A percentile compares a stretch with the other conserved stretches of the same genome.
Evolutionary conservation across 2,329 filamentous ascomycete genomes (phyloP).

Genomic region (Alternaria panax): DNA sequence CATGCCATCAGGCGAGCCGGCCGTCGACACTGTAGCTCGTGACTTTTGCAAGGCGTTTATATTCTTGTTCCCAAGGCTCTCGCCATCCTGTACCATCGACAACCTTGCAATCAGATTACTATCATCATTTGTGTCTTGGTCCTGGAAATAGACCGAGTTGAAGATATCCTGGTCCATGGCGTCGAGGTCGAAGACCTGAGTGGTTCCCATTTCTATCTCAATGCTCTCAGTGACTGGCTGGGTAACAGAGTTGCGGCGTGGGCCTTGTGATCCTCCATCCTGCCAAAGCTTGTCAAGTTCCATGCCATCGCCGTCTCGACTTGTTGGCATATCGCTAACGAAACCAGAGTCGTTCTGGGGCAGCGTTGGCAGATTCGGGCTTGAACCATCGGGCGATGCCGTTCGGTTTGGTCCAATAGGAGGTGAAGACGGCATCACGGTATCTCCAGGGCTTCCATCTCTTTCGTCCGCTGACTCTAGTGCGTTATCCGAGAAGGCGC

Average conservation of each 20-base stretch:
- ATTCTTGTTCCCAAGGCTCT: background rate
- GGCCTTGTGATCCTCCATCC: slow-evolving; percentile 27
- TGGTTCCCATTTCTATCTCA: slow-evolving; percentile 24
- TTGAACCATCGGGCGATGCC: slow-evolving; percentile 73
- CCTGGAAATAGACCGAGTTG: slow-evolving; percentile 10
- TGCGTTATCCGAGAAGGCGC: slow-evolving; percentile 52
- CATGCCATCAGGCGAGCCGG: slow-evolving; percentile 29
- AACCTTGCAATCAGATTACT: slow-evolving; percentile 1
- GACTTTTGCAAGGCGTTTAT: slow-evolving; percentile 11
- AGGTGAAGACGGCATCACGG: slow-evolving; percentile 89
- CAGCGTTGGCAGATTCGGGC: slow-evolving; percentile 71
- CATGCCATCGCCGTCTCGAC: slow-evolving; percentile 69
- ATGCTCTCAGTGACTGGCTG: slow-evolving; percentile 32
- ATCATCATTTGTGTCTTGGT: slow-evolving; percentile 10
- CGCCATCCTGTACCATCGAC: slow-evolving; percentile 4
- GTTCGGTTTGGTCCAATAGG: slow-evolving; percentile 71
- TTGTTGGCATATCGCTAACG: slow-evolving; percentile 79
- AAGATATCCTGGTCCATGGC: slow-evolving; percentile 17
- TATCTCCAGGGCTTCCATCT: slow-evolving; percentile 60
- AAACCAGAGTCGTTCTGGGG: slow-evolving; percentile 76
- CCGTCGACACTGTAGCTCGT: slow-evolving; percentile 18
- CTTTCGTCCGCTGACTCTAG: slow-evolving; percentile 57
- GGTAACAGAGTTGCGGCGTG: slow-evolving; percentile 19
- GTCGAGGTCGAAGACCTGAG: slow-evolving; percentile 12
- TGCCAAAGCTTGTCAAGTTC: slow-evolving; percentile 40